Evolutionary conservation across 768 basidiomycete species (phyloP), one percentile per base, ranked within the genome.

Genomic region (Flagelloscypha sp.): DNA sequence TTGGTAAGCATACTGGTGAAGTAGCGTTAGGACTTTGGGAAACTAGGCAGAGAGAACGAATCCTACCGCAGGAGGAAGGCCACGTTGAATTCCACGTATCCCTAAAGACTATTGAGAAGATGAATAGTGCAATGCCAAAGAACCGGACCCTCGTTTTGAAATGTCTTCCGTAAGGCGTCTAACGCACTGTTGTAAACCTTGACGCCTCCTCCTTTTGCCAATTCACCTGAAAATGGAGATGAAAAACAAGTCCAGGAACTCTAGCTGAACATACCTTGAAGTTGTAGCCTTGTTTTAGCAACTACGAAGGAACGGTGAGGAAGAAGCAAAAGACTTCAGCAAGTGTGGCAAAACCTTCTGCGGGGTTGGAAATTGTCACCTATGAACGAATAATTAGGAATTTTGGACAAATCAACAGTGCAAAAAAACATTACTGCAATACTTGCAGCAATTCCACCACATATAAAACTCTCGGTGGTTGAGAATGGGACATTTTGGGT

Each of bases 211-310:
- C 53, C 63, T 47, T 70, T 75, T 27, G 74, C 69, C 7, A 84
- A 67, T 53, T 85, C 82, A 13, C 82, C 83, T 49, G n/a, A n/a
- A n/a, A n/a, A n/a, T 85, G 79, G 20, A 85, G 65, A 53, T 85
- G 82, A 36, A 85, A 54, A 19, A 82, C 74, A 24, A 82, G 84
- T 55, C 84, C 84, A 35, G 74, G 72, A 11, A 78, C 74, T 30
- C 65, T 65, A 63, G 10, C 63, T 60, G 38, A 99, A 74, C 57
- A 98, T 95, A 17, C 94, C 95, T 53, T 98, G 92, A 17, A 99
- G 72, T 56, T 99, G 95, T 33, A 99, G 62, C 37, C 94, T 82
- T 27, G 95, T 98, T 61, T 98, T 98, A 29, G 86, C 84, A 15
- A 92, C 88, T 49, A 57, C 56, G 56, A 58, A 7, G 60, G 57